A percentile compares a stretch with the other conserved stretches of the same genome.
phyloP scores from a whole-genome alignment of 108 stramenopile genomes.

The Fragilaria crotonensis region DNA sequence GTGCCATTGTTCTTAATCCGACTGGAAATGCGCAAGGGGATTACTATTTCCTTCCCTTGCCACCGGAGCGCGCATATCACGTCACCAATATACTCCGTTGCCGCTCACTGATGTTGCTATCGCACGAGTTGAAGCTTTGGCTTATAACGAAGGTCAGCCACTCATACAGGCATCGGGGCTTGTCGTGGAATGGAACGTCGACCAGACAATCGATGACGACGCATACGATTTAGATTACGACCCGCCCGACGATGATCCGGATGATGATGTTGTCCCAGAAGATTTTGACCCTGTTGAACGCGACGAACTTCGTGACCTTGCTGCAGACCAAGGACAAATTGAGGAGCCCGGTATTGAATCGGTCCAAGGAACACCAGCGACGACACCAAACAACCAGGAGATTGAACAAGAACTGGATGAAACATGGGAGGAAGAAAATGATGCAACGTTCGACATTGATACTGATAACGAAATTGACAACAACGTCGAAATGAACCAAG shows the following conservation, averaged over 20 bases:
- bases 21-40: not conserved
- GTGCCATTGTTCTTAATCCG: not conserved
- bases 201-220: not conserved
- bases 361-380: no score
- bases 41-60: not conserved
- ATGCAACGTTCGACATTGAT: not conserved
- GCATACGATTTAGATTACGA: not conserved
- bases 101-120: not conserved
- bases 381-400: not conserved
- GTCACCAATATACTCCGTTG: not conserved
- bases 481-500: not conserved
- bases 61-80: not conserved
- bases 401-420: not conserved
- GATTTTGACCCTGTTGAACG: not conserved
- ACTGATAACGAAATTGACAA: not conserved
- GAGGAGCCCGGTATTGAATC: no score
- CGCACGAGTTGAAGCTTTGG: not conserved
- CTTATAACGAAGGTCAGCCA: not conserved
- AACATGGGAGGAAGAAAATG: not conserved
- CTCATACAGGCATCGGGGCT: not conserved
- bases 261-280: not conserved
- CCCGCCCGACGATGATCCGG: not conserved
- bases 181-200: slow-evolving; percentile 6
- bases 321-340: not conserved
- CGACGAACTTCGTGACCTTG: no score